Evolutionary conservation across 495 filamentous ascomycete species (phyloP).

Genomic region (Hypoxylon lenormandii): DNA sequence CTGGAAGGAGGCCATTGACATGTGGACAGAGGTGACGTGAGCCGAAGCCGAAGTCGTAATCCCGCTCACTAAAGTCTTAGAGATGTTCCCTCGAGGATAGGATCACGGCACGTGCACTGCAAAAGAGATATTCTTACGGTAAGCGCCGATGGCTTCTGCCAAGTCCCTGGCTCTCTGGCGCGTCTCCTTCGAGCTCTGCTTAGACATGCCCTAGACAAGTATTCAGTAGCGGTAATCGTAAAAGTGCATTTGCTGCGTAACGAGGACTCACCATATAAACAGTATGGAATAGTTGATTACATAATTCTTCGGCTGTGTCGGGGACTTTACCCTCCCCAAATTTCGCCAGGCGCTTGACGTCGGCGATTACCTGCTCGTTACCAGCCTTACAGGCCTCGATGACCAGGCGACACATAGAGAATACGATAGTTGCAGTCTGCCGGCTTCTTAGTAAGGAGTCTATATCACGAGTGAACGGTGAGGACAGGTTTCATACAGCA

Average conservation of each 20-base stretch:
- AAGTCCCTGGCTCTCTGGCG: slow-evolving; percentile 76
- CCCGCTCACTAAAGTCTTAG: too few species aligned
- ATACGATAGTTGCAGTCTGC: background rate
- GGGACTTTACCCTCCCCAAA: slow-evolving; percentile 68
- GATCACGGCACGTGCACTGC: too few species aligned
- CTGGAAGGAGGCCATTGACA: too few species aligned
- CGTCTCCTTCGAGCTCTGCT: slow-evolving; percentile 78
- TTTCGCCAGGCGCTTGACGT: slow-evolving; percentile 72
- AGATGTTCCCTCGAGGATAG: too few species aligned
- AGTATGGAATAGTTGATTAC: slow-evolving; percentile 76
- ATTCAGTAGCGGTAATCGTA: too few species aligned
- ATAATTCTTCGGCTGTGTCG: slow-evolving; percentile 70
- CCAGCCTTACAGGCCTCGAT: slow-evolving; percentile 72
- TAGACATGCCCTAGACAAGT: slow-evolving; percentile 67
- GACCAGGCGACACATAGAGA: slow-evolving; percentile 78
- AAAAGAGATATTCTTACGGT: slow-evolving; percentile 53
- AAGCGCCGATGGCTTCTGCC: slow-evolving; percentile 74
- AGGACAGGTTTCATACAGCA: slow-evolving; percentile 57
- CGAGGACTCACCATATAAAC: slow-evolving; percentile 69
- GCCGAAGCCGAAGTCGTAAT: too few species aligned
- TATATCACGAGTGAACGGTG: background rate
- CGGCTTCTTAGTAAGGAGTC: background rate
- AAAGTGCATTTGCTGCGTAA: too few species aligned
- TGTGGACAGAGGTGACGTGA: too few species aligned
- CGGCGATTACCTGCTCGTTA: slow-evolving; percentile 73